Conservation (phyloP, 78 protist species). For the Polysphondylium violaceum region DNA sequence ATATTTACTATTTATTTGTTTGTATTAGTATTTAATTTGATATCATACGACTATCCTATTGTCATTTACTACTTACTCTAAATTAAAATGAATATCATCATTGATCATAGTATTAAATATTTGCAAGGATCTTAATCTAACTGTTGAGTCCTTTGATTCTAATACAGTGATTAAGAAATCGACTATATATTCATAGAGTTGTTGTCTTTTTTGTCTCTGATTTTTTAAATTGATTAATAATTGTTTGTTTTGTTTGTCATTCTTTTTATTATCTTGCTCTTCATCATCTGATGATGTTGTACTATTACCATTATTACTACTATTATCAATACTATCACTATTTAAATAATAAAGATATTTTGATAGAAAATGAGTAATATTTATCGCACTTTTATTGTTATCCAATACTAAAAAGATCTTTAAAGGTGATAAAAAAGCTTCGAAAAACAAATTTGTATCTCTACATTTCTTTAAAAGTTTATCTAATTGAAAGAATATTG, state of each 20-base stretch:
- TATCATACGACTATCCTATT: background rate
- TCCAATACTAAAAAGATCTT: slow-evolving; percentile 32
- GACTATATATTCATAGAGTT: background rate
- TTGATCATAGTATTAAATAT: background rate
- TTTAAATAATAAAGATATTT: slow-evolving; percentile 21
- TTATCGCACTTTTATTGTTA: background rate
- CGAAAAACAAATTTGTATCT: background rate
- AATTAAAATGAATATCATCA: too few relatives aligned
- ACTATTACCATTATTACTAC: background rate
- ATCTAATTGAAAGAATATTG: slow-evolving; percentile 11
- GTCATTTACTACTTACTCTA: slow-evolving; percentile 8
- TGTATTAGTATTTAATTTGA: too few relatives aligned
- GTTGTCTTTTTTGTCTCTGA: slow-evolving; percentile 4
- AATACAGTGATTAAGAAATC: background rate
- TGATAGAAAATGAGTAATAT: slow-evolving; percentile 29
- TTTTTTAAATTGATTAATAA: too few relatives aligned
- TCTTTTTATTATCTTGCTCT: too few relatives aligned
- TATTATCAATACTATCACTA: background rate
- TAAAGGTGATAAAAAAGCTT: slow-evolving; percentile 29
- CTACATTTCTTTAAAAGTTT: background rate
- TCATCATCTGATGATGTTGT: background rate
- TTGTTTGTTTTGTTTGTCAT: background rate
- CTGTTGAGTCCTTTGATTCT: slow-evolving; percentile 57
- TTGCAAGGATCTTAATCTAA: slow-evolving; percentile 64
- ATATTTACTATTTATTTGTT: background rate